Conservation (phyloP, 2,329 filamentous ascomycete genomes). For the Fusarium dimerum region DNA sequence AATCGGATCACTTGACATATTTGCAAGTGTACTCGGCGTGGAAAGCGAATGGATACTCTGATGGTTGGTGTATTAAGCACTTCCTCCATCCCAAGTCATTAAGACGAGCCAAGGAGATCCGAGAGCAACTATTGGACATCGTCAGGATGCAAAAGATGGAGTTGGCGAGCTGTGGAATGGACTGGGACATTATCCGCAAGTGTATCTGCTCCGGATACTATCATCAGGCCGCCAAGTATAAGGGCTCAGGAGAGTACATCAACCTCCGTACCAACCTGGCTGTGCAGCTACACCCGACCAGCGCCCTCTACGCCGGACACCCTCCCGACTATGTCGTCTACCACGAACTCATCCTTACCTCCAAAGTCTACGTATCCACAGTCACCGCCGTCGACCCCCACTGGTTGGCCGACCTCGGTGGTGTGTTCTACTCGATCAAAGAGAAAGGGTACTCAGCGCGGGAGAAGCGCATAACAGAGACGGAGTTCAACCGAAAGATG, state of each 20-base stretch:
- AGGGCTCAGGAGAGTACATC: slow-evolving; percentile 95
- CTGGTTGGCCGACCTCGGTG: slow-evolving; percentile 94
- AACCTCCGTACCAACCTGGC: slow-evolving; percentile 94
- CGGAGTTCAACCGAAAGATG: slow-evolving; percentile 89
- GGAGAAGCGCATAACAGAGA: slow-evolving; percentile 84
- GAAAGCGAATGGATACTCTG: slow-evolving; percentile 85
- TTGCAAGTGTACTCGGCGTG: slow-evolving; percentile 96
- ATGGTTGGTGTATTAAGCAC: slow-evolving; percentile 90
- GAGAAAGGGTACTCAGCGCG: slow-evolving; percentile 93
- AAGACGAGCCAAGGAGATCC: slow-evolving; percentile 87
- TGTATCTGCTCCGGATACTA: slow-evolving; percentile 99
- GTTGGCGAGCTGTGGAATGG: slow-evolving; percentile 85
- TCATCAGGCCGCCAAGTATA: slow-evolving; percentile 93
- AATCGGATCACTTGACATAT: slow-evolving; percentile 94
- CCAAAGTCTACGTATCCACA: slow-evolving; percentile 97
- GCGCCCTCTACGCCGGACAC: slow-evolving; percentile 90
- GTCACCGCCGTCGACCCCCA: slow-evolving; percentile 95
- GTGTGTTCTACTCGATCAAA: slow-evolving; percentile 96
- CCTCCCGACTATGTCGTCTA: slow-evolving; percentile 97
- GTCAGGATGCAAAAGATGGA: slow-evolving; percentile 92
- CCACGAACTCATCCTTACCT: slow-evolving; percentile 95
- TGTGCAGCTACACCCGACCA: slow-evolving; percentile 92
- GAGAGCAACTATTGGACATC: slow-evolving; percentile 90
- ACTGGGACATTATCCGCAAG: slow-evolving; percentile 94
- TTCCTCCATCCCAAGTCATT: slow-evolving; percentile 96